phyloP scores from a whole-genome alignment of 345 rosid genomes.

The Camelina neglecta region DNA sequence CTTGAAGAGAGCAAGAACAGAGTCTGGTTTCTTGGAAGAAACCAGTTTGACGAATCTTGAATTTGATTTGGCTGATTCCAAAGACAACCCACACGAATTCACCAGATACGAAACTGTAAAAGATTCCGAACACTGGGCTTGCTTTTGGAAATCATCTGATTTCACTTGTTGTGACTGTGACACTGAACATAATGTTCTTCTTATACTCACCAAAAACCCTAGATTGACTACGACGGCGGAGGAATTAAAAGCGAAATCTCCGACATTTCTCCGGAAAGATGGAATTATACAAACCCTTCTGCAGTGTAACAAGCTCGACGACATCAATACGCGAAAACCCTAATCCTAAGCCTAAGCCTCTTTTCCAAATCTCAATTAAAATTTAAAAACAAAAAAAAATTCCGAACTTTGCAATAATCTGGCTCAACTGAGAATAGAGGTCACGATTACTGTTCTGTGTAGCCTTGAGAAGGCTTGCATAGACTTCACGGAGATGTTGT shows the following conservation, averaged over 20 bases:
- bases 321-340: conserved; percentile 2
- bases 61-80: conserved; percentile 33
- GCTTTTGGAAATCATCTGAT: not conserved
- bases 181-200: conserved; percentile 13
- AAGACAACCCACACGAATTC: conserved; percentile 37
- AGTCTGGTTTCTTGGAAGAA: conserved; percentile 30
- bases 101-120: conserved; percentile 36
- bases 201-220: conserved; percentile 3
- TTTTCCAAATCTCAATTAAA: not conserved
- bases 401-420: conserved; percentile 13
- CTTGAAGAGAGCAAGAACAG: conserved; percentile 36
- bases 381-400: not conserved
- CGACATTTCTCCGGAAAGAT: not conserved
- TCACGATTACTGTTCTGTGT: no score
- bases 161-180: conserved; percentile 4
- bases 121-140: conserved; percentile 6
- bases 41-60: conserved; percentile 28
- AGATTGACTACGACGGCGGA: not conserved
- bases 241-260: not conserved
- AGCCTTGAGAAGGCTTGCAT: not conserved
- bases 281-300: conserved; percentile 2
- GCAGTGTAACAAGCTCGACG: conserved; percentile 12
- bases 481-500: conserved; percentile 6
- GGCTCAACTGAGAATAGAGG: conserved; percentile 1
- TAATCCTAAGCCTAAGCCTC: not conserved